Evolutionary conservation across 495 filamentous ascomycete species (phyloP).

Genomic region (Barbatosphaeria neglecta): DNA sequence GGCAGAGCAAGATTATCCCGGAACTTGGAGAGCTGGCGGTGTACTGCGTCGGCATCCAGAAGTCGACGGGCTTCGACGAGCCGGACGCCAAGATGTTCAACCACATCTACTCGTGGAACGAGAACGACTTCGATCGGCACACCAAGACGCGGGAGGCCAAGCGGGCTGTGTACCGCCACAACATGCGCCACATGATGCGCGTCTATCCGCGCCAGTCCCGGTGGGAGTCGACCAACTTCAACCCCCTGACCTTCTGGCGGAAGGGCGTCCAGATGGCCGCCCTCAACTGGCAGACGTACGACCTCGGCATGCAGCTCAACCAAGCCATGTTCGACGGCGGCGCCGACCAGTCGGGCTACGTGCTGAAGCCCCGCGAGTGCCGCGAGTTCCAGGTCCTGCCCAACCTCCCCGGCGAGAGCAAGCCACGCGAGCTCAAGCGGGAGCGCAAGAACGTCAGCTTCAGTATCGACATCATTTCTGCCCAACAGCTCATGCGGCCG

Average conservation of each 20-base stretch:
- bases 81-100: slow-evolving; percentile 74
- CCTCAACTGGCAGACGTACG: slow-evolving; percentile 97
- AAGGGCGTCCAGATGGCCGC: slow-evolving; percentile 94
- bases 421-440: slow-evolving; percentile 39
- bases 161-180: slow-evolving; percentile 69
- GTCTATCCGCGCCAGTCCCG: slow-evolving; percentile 80
- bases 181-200: slow-evolving; percentile 81
- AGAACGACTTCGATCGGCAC: slow-evolving; percentile 69
- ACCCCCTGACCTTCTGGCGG: slow-evolving; percentile 84
- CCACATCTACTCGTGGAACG: slow-evolving; percentile 88
- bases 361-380: slow-evolving; percentile 81
- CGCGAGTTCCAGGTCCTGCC: slow-evolving; percentile 45
- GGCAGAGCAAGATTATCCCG: slow-evolving; percentile 76
- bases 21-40: slow-evolving; percentile 77
- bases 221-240: slow-evolving; percentile 79
- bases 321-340: slow-evolving; percentile 97
- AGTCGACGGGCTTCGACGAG: slow-evolving; percentile 57
- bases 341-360: slow-evolving; percentile 76
- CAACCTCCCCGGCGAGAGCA: slow-evolving; percentile 28
- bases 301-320: slow-evolving; percentile 87
- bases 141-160: slow-evolving; percentile 62
- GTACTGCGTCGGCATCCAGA: slow-evolving; percentile 75
- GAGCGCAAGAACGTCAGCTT: slow-evolving; percentile 72
- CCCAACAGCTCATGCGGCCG: slow-evolving; percentile 84
- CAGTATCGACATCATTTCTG: slow-evolving; percentile 78